phyloP scores from a whole-genome alignment of 495 filamentous ascomycete genomes.

The Collariella sp. region DNA sequence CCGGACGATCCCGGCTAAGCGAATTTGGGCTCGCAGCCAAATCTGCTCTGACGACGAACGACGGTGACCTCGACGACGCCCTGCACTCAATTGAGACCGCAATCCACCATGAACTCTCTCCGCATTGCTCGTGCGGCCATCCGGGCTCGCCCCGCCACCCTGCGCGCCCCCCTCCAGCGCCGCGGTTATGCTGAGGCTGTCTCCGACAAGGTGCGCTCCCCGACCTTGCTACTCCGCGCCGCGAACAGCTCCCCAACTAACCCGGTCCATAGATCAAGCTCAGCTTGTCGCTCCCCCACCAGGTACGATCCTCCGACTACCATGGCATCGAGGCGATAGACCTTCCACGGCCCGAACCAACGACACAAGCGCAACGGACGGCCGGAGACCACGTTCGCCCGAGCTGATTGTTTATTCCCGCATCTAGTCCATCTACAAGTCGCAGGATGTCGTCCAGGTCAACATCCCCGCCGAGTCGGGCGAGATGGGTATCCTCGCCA shows the following conservation, averaged over 20 bases:
- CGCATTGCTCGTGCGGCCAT: conserved; percentile 82
- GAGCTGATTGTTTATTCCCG: conserved; percentile 39
- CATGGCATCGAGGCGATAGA: not conserved
- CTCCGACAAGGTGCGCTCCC: conserved; percentile 53
- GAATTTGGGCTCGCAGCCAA: conserved; percentile 31
- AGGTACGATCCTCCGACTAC: conserved; percentile 54
- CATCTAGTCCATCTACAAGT: conserved; percentile 47
- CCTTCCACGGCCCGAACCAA: not conserved
- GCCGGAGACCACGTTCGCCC: not conserved
- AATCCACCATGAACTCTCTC: conserved; percentile 76
- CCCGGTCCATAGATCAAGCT: conserved; percentile 73
- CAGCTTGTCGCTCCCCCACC: conserved; percentile 92
- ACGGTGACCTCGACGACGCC: conserved; percentile 28
- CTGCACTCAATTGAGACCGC: conserved; percentile 42
- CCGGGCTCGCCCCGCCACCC: conserved; percentile 60
- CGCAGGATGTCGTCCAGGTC: conserved; percentile 80
- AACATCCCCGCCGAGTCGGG: conserved; percentile 97
- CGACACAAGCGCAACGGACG: not conserved
- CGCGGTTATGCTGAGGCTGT: conserved; percentile 92
- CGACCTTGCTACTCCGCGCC: not conserved
- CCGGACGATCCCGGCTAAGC: conserved; percentile 30
- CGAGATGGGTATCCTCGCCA: conserved; percentile 98
- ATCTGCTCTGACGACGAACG: conserved; percentile 31
- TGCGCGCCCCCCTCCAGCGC: conserved; percentile 64
- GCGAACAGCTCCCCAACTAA: conserved; percentile 15